phyloP scores from a whole-genome alignment of 805 yeast genomes.

The Saccharomycopsis synnaedendra region DNA sequence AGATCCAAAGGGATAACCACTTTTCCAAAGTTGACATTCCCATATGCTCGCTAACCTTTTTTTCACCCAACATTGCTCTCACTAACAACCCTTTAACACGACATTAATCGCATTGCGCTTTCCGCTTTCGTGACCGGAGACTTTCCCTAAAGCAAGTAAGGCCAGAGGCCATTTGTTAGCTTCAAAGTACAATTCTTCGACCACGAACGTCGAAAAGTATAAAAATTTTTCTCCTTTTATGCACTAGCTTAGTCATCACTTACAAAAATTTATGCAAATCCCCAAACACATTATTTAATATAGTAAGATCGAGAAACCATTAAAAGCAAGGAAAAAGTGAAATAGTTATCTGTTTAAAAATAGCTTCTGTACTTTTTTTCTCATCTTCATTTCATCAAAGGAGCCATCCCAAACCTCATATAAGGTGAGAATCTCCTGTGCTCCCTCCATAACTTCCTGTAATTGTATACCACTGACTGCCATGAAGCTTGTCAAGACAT shows the following conservation, averaged over 20 bases:
- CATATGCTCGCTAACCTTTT: too few relatives aligned
- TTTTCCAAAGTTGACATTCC: too few relatives aligned
- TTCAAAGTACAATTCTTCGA: slow-evolving; percentile 17
- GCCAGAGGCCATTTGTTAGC: slow-evolving; percentile 13
- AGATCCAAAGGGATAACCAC: too few relatives aligned
- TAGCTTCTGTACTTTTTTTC: slow-evolving; percentile 33
- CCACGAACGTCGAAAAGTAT: slow-evolving; percentile 5
- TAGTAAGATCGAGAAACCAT: neutral
- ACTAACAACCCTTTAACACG: too few relatives aligned
- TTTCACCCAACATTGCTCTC: too few relatives aligned
- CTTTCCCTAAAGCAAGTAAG: slow-evolving; percentile 17
- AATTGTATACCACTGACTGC: slow-evolving; percentile 70
- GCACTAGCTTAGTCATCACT: too few relatives aligned
- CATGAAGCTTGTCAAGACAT: slow-evolving; percentile 50
- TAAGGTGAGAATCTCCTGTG: slow-evolving; percentile 72
- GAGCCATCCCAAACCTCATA: slow-evolving; percentile 72
- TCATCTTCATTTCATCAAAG: slow-evolving; percentile 59
- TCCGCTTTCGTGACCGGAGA: slow-evolving; percentile 18
- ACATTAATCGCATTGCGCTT: slow-evolving; percentile 13
- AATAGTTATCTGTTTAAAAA: slow-evolving; percentile 16
- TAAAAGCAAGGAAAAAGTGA: neutral
- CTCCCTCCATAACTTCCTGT: slow-evolving; percentile 66
- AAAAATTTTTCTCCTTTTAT: neutral
- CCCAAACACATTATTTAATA: neutral
- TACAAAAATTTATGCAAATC: too few relatives aligned